Percentiles rank a stretch among this genome's conserved stretches.
Evolutionary conservation across 495 filamentous ascomycete species (phyloP).

Genomic region (Melanomma pulvis-pyrius): DNA sequence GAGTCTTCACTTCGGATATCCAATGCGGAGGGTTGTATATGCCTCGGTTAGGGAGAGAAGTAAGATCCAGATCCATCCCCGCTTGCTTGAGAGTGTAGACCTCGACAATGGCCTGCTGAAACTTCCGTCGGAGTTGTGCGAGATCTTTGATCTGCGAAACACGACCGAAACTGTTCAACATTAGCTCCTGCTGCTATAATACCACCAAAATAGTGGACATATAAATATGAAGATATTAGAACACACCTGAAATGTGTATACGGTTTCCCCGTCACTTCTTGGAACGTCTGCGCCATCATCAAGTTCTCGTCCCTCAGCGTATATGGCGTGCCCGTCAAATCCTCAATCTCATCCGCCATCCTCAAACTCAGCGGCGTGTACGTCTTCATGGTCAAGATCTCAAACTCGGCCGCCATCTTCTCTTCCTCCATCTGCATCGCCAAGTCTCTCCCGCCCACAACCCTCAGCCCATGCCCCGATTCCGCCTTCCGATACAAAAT

Average conservation of each 20-base stretch:
- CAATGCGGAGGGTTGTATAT: slow-evolving; percentile 10
- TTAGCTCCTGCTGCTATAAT: neutral
- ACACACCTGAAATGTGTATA: slow-evolving; percentile 3
- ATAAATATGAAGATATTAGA: neutral
- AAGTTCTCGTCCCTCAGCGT: slow-evolving; percentile 13
- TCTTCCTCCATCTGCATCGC: neutral
- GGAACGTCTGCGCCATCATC: slow-evolving; percentile 10
- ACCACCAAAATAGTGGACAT: neutral
- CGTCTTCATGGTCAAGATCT: slow-evolving; percentile 9
- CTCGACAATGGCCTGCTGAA: slow-evolving; percentile 64
- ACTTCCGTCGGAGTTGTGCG: slow-evolving; percentile 48
- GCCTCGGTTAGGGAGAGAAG: slow-evolving; percentile 28
- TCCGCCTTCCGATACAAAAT: slow-evolving; percentile 60
- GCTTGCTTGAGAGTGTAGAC: slow-evolving; percentile 54
- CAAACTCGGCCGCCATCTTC: neutral
- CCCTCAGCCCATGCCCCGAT: slow-evolving; percentile 59
- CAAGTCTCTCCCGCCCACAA: slow-evolving; percentile 50
- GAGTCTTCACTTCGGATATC: slow-evolving; percentile 21
- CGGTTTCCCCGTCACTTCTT: slow-evolving; percentile 6
- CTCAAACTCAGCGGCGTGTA: slow-evolving; percentile 10
- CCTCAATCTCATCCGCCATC: slow-evolving; percentile 16
- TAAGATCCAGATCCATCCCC: slow-evolving; percentile 41
- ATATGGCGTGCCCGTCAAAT: slow-evolving; percentile 11
- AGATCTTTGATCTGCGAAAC: slow-evolving; percentile 44
- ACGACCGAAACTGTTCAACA: slow-evolving; percentile 10